phyloP scores from a whole-genome alignment of 108 stramenopile species.

The Nitzschia inconspicua region DNA sequence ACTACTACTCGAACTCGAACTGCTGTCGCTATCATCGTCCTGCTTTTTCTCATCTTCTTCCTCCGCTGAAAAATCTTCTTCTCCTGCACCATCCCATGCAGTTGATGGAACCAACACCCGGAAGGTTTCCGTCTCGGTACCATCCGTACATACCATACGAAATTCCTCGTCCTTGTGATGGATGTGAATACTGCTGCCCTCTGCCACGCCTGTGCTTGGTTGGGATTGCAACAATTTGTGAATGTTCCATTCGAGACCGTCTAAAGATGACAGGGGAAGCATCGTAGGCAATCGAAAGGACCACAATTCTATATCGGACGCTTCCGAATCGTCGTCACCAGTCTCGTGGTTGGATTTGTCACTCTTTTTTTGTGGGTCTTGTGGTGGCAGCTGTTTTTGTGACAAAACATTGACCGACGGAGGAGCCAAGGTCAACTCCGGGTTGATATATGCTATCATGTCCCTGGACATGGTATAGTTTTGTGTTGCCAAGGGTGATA shows the following conservation, averaged over 20 bases:
- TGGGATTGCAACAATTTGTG: neutral
- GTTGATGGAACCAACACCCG: constrained; percentile 44
- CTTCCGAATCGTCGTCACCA: constrained; percentile 23
- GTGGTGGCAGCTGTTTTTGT: neutral
- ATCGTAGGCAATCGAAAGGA: constrained; percentile 56
- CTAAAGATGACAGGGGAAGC: constrained; percentile 41
- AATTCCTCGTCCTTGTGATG: constrained; percentile 44
- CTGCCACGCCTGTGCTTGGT: too few relatives aligned
- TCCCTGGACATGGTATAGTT: too few relatives aligned
- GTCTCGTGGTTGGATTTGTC: too few relatives aligned
- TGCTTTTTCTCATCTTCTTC: constrained; percentile 7
- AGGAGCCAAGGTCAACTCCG: neutral
- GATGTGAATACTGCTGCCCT: neutral
- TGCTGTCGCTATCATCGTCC: neutral
- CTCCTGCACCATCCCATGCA: neutral
- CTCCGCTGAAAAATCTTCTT: neutral
- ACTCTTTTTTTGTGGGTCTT: neutral
- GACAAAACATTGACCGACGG: neutral
- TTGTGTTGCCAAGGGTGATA: too few relatives aligned
- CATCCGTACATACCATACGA: constrained; percentile 31
- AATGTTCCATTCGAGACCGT: constrained; percentile 36
- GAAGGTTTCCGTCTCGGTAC: constrained; percentile 40
- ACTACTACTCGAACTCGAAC: neutral
- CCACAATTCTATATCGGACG: constrained; percentile 58
- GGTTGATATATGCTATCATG: too few relatives aligned